Percentiles rank a stretch among this genome's conserved stretches.
phyloP scores from a whole-genome alignment of 257 asterid species.

The Petrea volubilis region DNA sequence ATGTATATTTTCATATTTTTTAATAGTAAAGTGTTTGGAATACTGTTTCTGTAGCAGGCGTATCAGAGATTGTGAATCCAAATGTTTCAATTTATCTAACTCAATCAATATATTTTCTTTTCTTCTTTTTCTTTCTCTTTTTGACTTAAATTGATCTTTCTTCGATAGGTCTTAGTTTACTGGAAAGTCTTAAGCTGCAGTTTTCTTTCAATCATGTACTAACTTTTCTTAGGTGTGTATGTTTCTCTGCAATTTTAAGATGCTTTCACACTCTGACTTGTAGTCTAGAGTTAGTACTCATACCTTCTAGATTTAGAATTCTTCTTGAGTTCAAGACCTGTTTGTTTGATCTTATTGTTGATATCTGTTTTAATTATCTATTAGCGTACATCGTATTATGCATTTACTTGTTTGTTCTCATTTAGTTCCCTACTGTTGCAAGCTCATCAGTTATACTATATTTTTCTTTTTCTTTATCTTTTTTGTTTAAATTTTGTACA shows the following conservation, averaged over 20 bases:
- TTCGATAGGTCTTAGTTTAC: neutral
- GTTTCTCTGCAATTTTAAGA: neutral
- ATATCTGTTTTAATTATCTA: neutral
- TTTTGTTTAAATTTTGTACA: slow-evolving; percentile 13
- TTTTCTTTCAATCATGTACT: neutral
- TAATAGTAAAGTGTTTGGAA: slow-evolving; percentile 19
- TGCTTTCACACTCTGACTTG: neutral
- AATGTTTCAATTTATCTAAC: slow-evolving; percentile 13
- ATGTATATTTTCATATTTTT: too few species aligned
- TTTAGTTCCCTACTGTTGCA: slow-evolving; percentile 12
- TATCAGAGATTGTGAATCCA: slow-evolving; percentile 21
- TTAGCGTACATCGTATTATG: neutral
- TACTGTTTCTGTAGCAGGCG: slow-evolving; percentile 18
- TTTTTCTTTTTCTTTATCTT: neutral
- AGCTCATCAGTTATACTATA: slow-evolving; percentile 2
- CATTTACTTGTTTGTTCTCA: slow-evolving; percentile 8
- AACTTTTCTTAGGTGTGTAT: neutral
- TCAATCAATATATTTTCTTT: neutral
- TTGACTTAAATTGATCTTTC: neutral
- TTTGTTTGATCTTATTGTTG: slow-evolving; percentile 8
- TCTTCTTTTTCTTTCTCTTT: neutral
- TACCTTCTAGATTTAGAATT: neutral
- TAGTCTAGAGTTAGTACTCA: neutral
- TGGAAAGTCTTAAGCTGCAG: slow-evolving; percentile 8
- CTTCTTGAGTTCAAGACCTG: neutral